These are phyloP conservation scores for Pseudogymnoascus sp. DNA, from an alignment of 2,329 filamentous ascomycete species.

Conservation along the genomic window DNA sequence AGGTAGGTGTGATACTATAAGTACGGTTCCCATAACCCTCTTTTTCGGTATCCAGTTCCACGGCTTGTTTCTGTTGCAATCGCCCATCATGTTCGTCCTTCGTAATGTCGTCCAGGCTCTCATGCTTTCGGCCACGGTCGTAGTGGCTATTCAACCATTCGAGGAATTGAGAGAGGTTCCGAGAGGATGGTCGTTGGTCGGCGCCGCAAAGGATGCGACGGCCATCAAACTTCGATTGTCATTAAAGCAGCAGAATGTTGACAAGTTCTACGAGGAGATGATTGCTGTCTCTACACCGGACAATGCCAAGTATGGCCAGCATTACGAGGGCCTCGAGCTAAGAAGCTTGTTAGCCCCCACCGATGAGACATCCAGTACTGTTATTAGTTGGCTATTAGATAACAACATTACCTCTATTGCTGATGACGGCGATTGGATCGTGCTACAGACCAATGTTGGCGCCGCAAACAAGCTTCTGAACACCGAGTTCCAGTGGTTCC, in stretches of 20 bases:
- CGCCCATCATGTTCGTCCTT: slow-evolving; percentile 13
- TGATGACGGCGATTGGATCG: slow-evolving; percentile 30
- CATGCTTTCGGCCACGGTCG: slow-evolving; percentile 11
- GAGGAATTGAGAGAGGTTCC: slow-evolving; percentile 15
- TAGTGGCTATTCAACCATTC: slow-evolving; percentile 14
- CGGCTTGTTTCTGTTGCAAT: background rate
- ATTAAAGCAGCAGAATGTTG: slow-evolving; percentile 19
- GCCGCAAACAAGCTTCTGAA: slow-evolving; percentile 31
- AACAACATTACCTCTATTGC: slow-evolving; percentile 26
- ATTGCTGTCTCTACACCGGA: slow-evolving; percentile 37
- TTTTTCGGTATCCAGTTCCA: background rate
- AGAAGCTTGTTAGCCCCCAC: slow-evolving; percentile 35
- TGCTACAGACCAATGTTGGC: slow-evolving; percentile 22
- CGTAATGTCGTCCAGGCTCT: slow-evolving; percentile 12
- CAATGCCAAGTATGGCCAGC: slow-evolving; percentile 39
- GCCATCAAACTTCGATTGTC: slow-evolving; percentile 16
- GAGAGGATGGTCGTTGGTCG: slow-evolving; percentile 17
- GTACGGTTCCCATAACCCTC: background rate
- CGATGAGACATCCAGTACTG: slow-evolving; percentile 29
- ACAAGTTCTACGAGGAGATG: slow-evolving; percentile 16
- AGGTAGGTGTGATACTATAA: background rate
- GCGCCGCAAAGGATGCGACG: slow-evolving; percentile 13
- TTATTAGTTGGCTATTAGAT: slow-evolving; percentile 36
- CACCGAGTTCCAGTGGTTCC: slow-evolving; percentile 34
- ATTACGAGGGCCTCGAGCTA: slow-evolving; percentile 37